Percentiles rank a stretch among this genome's conserved stretches.
Evolutionary conservation across 768 basidiomycete species (phyloP).

Genomic region (Rickenella mellea): DNA sequence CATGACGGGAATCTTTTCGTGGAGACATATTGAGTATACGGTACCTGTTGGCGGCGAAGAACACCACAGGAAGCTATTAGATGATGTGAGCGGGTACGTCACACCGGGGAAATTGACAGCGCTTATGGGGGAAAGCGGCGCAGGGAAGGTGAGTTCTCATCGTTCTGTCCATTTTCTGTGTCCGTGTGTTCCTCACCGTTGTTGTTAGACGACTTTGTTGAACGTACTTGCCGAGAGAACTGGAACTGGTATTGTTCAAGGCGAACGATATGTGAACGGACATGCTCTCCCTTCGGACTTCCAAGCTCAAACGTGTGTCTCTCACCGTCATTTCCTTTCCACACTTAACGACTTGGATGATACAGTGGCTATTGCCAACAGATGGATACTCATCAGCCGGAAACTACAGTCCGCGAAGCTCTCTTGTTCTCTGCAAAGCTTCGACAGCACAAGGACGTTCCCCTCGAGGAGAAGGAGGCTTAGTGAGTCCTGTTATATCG

Average conservation of each 20-base stretch:
- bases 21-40: slow-evolving; percentile 61
- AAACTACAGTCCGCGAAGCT: slow-evolving; percentile 73
- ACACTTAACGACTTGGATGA: background rate
- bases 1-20: slow-evolving; percentile 63
- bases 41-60: slow-evolving; percentile 41
- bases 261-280: slow-evolving; percentile 47
- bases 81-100: slow-evolving; percentile 72
- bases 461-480: slow-evolving; percentile 62
- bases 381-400: slow-evolving; percentile 68
- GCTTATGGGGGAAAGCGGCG: slow-evolving; percentile 58
- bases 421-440: slow-evolving; percentile 70
- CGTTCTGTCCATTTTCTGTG: background rate
- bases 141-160: slow-evolving; percentile 32
- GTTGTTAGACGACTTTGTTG: slow-evolving; percentile 41
- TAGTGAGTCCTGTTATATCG: slow-evolving; percentile 40
- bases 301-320: slow-evolving; percentile 45
- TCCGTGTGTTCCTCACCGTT: background rate
- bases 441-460: slow-evolving; percentile 60
- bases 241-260: slow-evolving; percentile 36
- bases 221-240: slow-evolving; percentile 47
- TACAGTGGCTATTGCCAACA: slow-evolving; percentile 78
- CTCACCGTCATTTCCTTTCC: background rate
- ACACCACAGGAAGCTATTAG: slow-evolving; percentile 37
- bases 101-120: slow-evolving; percentile 70
- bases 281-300: slow-evolving; percentile 46